Conservation (phyloP, 2,329 filamentous ascomycete species). For the Colletotrichum tropicale region DNA sequence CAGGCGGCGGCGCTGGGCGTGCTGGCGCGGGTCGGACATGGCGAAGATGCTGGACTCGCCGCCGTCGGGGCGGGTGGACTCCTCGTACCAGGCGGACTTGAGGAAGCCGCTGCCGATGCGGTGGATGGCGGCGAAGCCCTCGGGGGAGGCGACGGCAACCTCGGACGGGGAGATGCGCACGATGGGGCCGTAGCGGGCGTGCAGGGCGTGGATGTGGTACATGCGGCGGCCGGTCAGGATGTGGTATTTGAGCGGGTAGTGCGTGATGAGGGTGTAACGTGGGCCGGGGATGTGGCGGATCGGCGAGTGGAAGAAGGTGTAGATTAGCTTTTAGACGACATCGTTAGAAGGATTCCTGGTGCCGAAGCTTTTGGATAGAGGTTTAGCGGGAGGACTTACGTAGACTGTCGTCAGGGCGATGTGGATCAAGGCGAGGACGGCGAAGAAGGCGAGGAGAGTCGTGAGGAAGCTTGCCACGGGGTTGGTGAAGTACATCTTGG, state of each 20-base stretch:
- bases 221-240: slow-evolving; percentile 4
- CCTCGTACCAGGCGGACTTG: slow-evolving; percentile 3
- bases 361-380: background rate
- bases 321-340: background rate
- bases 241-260: background rate
- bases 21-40: slow-evolving; percentile 1
- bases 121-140: slow-evolving; percentile 2
- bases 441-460: background rate
- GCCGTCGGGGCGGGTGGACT: background rate
- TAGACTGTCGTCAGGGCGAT: background rate
- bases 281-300: slow-evolving; percentile 11
- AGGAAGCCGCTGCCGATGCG: slow-evolving; percentile 7
- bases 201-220: slow-evolving; percentile 9
- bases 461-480: background rate
- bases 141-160: background rate
- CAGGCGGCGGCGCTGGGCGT: slow-evolving; percentile 34
- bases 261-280: background rate
- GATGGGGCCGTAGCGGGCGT: background rate
- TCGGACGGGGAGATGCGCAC: slow-evolving; percentile 11
- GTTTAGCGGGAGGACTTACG: background rate
- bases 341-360: background rate
- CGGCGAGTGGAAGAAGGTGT: background rate
- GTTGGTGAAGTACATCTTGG: background rate
- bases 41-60: slow-evolving; percentile 8
- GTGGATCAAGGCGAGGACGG: background rate